These are phyloP conservation scores for Calonectria pteridis DNA, from an alignment of 2,329 filamentous ascomycete species.

Conservation along the genomic window DNA sequence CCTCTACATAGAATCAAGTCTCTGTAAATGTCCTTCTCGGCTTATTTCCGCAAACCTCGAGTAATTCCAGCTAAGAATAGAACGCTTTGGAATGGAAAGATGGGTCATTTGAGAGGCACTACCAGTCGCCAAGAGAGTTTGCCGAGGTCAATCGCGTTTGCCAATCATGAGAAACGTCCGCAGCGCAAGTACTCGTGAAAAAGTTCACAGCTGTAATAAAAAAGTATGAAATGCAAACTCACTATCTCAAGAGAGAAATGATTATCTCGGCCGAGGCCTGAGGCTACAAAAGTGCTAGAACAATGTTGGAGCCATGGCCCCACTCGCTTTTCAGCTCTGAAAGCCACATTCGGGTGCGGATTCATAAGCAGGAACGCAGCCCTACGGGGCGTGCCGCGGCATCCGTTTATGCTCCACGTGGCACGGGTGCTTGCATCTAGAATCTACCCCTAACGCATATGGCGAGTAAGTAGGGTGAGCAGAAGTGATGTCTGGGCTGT, in stretches of 20 bases:
- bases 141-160: not conserved
- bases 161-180: not conserved
- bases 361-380: not conserved
- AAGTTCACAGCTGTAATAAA: not conserved
- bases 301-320: not conserved
- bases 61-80: not conserved
- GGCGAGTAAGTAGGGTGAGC: not conserved
- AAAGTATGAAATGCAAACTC: not conserved
- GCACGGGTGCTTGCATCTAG: not conserved
- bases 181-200: too few species aligned
- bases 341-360: not conserved
- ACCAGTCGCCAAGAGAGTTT: not conserved
- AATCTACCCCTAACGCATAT: not conserved
- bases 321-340: not conserved
- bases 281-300: not conserved
- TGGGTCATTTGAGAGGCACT: not conserved
- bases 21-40: not conserved
- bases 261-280: not conserved
- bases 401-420: not conserved
- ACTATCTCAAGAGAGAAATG: not conserved
- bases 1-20: not conserved
- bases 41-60: not conserved
- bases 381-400: not conserved
- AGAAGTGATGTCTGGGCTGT: not conserved
- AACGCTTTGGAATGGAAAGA: not conserved